Evolutionary conservation across 495 filamentous ascomycete species (phyloP), one percentile per base, ranked within the genome.

Genomic region (Aspergillus asperescens): DNA sequence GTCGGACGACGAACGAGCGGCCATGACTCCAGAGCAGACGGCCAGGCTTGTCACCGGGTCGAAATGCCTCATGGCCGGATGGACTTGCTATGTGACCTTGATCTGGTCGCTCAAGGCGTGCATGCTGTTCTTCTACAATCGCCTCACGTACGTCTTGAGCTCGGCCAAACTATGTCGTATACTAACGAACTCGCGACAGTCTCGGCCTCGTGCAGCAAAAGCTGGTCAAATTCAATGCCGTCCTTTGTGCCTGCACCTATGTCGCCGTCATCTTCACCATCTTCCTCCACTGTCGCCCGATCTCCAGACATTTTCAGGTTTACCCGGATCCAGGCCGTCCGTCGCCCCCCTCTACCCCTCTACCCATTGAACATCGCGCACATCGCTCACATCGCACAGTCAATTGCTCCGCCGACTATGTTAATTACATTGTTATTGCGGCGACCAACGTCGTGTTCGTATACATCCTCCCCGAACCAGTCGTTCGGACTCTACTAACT

Each of bases 31-130:
- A 22, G 47, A 52, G 9, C 68, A 77, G 47, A 69, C 66, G 19
- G 15, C 43, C 9, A 34, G 62, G 6, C 64, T 73, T 10, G 73
- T 71, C 0, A 59, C 59, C 12, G 77, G 77, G 1, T 74, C 74
- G 4, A 77, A 79, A 50, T 69, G 63, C 5, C 70, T 80, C 24
- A 58, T 79, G 2, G 67, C 71, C 1, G 72, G 75, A 5, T 79
- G 77, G 77, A 69, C 65, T 7, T 59, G 68, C 1, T 81, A 80
- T 52, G 71, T 69, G 1, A 68, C 71, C n/a, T 55, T 78, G 7
- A 60, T 82, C 8, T 82, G 76, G 75, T 56, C 57, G 1, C 52
- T 82, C 31, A 82, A 82, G 56, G 60, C 73, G 5, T 71, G 74
- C 61, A 69, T 79, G 64, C 62, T 70, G 35, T 63, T 71, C 29